Percentiles rank a stretch among this genome's conserved stretches.
Conservation (phyloP, 2,329 filamentous ascomycete genomes). For the Monascus ruber region DNA sequence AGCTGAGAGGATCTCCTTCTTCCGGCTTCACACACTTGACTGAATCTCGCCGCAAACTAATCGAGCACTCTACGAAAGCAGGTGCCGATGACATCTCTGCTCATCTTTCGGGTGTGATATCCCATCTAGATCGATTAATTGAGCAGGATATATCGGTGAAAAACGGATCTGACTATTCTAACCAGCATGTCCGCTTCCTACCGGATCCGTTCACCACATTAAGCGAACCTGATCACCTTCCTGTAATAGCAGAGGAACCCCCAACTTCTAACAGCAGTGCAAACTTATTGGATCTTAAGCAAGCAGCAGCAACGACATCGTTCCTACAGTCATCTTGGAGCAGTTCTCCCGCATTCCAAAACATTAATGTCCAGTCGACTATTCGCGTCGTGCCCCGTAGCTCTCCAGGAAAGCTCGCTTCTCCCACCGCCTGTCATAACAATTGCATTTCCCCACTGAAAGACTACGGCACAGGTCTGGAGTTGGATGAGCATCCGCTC, state of each 20-base stretch:
- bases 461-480: too few relatives aligned
- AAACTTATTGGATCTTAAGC: too few relatives aligned
- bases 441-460: too few relatives aligned
- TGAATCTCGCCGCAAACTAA: conserved; percentile 47
- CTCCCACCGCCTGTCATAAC: too few relatives aligned
- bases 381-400: not conserved
- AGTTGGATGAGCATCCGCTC: too few relatives aligned
- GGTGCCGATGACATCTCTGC: conserved; percentile 34
- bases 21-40: conserved; percentile 43
- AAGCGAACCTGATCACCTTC: conserved; percentile 24
- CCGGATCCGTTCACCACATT: conserved; percentile 10
- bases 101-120: conserved; percentile 49
- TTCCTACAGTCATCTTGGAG: too few relatives aligned
- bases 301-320: too few relatives aligned
- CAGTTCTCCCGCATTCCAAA: not conserved
- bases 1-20: conserved; percentile 28
- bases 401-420: not conserved
- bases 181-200: conserved; percentile 3
- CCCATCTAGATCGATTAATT: conserved; percentile 48
- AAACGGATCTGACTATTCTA: not conserved
- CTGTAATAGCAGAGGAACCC: conserved; percentile 42
- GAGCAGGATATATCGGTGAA: conserved; percentile 23
- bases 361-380: not conserved
- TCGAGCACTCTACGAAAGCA: conserved; percentile 37
- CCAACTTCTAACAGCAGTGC: conserved; percentile 6